Base-by-base conservation (phyloP, 2,329 filamentous ascomycete genomes). In the Alternaria sp. region DNA sequence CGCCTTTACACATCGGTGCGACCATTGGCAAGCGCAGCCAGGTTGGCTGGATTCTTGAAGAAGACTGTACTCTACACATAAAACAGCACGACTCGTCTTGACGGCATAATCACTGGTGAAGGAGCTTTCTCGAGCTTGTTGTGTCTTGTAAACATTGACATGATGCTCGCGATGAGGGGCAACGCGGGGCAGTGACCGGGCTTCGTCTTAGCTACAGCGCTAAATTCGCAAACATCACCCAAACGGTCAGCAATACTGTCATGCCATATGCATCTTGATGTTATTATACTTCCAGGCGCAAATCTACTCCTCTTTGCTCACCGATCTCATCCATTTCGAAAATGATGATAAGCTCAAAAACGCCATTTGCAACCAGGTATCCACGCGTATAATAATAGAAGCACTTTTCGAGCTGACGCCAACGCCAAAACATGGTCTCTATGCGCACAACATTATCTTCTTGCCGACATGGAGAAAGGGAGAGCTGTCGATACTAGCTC, bases 401-500 rank as follows among this genome's bases (percentile, higher is more conserved):
- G 12, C 43, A 49, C 47, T 15, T 58, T 41, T 53, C 43, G 5
- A n/a, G 21, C 10, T 28, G 44, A 53, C 18, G 21, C 45, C 46
- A 41, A 30, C 26, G 11, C 11, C 54, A 41, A 21, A 37, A 46
- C 7, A 25, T 8, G 2, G 3, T 23, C 44, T 12, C 45, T 41
- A 28, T 15, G 25, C 12, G 15, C 47, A 14, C 14, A 14, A 12
- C 10, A 14, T 28, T 69, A 74, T 11, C 66, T 65, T 53, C 63
- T 71, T 26, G 61, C 49, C 20, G 69, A 54, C 64, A 74, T 66
- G 4, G 75, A 79, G 60, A 77, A 78, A 2, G 77, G 78, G 50
- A 80, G 60, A 30, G 71, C 71, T 28, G 74, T 66, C 10, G 70
- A 75, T 4, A 80, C 78, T 1, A 75, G 64, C 54, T 80, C 77